These are phyloP conservation scores for Anastatica hierochuntica DNA, from an alignment of 345 rosid species.

Conservation along the genomic window DNA sequence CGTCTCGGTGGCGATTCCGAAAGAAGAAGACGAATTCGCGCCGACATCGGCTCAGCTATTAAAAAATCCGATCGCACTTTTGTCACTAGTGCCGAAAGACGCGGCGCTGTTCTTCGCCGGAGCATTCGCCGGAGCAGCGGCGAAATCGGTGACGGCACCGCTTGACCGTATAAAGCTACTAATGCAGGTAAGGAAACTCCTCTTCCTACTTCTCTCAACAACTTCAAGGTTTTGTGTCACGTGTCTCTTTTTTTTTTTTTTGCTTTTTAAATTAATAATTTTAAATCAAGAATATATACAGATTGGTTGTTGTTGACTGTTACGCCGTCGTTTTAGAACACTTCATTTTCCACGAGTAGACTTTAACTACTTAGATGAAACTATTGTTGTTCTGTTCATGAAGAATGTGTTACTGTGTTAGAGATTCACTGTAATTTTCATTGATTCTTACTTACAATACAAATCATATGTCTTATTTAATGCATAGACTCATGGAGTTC, in stretches of 20 bases:
- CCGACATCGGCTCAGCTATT: constrained; percentile 61
- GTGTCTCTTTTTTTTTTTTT: constrained; percentile 8
- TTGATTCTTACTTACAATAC: not conserved
- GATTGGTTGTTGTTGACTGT: not conserved
- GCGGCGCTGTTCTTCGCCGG: constrained; percentile 69
- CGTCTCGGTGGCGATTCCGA: constrained; percentile 37
- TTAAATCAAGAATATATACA: no score
- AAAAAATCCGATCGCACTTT: constrained; percentile 59
- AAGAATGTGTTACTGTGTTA: constrained; percentile 3
- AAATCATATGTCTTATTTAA: not conserved
- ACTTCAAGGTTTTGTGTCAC: constrained; percentile 27
- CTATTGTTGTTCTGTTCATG: no score
- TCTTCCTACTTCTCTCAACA: constrained; percentile 17
- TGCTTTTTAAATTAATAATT: not conserved
- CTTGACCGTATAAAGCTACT: constrained; percentile 91
- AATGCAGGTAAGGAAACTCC: constrained; percentile 76
- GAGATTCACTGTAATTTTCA: not conserved
- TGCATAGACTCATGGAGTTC: constrained; percentile 77
- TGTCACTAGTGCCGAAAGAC: constrained; percentile 54
- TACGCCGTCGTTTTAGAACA: constrained; percentile 17
- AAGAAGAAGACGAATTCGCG: constrained; percentile 35
- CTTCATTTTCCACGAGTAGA: no score
- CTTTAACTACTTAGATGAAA: no score
- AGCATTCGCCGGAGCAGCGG: constrained; percentile 81
- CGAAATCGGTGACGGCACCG: constrained; percentile 85